Evolutionary conservation across 106 monocot genomes (phyloP).

Genomic region (Allium sativum): DNA sequence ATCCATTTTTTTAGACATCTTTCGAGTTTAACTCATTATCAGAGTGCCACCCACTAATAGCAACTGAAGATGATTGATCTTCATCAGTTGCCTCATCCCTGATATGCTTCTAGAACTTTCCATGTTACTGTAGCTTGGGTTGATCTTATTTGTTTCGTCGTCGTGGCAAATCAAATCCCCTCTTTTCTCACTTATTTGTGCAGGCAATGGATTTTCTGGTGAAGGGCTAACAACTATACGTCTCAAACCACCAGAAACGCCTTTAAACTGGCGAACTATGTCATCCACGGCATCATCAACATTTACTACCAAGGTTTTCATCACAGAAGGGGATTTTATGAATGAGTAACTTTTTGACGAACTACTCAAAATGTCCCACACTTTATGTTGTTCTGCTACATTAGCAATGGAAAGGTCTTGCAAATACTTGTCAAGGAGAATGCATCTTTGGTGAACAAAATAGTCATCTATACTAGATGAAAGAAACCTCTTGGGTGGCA

Average conservation of each 20-base stretch:
- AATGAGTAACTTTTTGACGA: conserved; percentile 93
- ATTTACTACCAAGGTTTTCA: conserved; percentile 99
- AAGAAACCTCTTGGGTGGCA: conserved; percentile 96
- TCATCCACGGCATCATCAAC: conserved; percentile 99
- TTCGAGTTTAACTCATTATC: conserved; percentile 73
- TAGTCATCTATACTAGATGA: conserved; percentile 97
- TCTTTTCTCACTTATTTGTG: conserved; percentile 23
- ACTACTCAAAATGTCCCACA: conserved; percentile 91
- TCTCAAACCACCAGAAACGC: conserved; percentile 8
- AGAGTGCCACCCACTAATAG: conserved; percentile 79
- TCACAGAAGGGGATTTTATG: conserved; percentile 87
- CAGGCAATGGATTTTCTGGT: conserved; percentile 24
- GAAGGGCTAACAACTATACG: conserved; percentile 65
- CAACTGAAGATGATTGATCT: conserved; percentile 20
- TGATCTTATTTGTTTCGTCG: too few species aligned
- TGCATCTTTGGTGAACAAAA: conserved; percentile 89
- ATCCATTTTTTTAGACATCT: conserved; percentile 28
- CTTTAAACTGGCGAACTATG: conserved; percentile 92
- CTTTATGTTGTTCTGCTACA: conserved; percentile 98
- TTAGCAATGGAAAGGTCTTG: conserved; percentile 89
- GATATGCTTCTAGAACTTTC: conserved; percentile 58
- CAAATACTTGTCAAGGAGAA: conserved; percentile 95
- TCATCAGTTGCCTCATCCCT: conserved; percentile 72
- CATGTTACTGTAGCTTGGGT: conserved; percentile 24
- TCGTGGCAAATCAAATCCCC: conserved; percentile 30